Evolutionary conservation across 225 moss, liverwort and hornwort species (phyloP).

Genomic region (Ulota crispa): DNA sequence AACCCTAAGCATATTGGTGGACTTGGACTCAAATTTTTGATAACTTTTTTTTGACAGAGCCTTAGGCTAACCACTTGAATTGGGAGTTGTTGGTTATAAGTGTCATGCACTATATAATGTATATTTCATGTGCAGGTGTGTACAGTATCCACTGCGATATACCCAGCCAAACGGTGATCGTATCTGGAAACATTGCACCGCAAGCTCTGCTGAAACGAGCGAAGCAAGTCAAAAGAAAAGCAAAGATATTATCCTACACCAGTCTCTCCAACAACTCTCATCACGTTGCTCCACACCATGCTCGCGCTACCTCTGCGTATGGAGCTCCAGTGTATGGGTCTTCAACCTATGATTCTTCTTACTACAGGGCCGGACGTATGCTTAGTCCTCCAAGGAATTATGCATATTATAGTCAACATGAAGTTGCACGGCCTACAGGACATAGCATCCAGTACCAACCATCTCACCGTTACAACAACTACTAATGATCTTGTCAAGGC

Average conservation of each 20-base stretch:
- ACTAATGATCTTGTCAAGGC: neutral
- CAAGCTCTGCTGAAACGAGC: conserved; percentile 44
- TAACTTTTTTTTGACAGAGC: no score
- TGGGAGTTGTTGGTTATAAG: no score
- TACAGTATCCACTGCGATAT: conserved; percentile 42
- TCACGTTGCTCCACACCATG: neutral
- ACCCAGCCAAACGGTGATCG: conserved; percentile 40
- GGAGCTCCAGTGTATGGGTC: conserved; percentile 15
- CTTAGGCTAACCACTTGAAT: no score
- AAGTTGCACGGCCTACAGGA: neutral
- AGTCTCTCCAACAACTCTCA: neutral
- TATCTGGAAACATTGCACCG: conserved; percentile 43
- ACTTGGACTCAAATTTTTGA: no score
- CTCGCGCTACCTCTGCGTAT: conserved; percentile 5
- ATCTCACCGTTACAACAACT: conserved; percentile 17
- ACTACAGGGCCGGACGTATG: conserved; percentile 2
- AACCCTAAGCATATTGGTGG: no score
- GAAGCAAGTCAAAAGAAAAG: conserved; percentile 48
- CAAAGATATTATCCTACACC: conserved; percentile 44
- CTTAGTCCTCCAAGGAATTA: conserved; percentile 28
- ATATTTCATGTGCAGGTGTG: conserved; percentile 35
- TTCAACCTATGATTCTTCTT: conserved; percentile 22
- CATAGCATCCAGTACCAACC: conserved; percentile 14
- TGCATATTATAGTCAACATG: conserved; percentile 16
- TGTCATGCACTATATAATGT: no score